Evolutionary conservation across 2,329 filamentous ascomycete genomes (phyloP).

Genomic region (Bipolaris cookei): DNA sequence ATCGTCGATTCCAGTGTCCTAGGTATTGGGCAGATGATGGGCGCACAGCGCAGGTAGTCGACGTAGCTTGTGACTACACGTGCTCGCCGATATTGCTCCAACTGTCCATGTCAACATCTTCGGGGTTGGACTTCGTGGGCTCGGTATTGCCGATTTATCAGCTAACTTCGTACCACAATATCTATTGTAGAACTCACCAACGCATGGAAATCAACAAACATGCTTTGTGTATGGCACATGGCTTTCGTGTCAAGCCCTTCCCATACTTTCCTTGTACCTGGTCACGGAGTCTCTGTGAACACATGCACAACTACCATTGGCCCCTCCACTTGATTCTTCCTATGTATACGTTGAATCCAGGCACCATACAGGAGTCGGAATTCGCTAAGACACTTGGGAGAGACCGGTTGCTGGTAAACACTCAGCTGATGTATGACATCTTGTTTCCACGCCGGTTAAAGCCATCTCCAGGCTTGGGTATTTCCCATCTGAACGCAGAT

Average conservation of each 20-base stretch:
- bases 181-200: not conserved
- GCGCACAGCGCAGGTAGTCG: not conserved
- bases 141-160: not conserved
- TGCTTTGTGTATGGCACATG: not conserved
- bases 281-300: not conserved
- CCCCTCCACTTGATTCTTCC: conserved; percentile 12
- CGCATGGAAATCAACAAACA: not conserved
- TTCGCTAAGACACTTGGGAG: conserved; percentile 29
- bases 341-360: conserved; percentile 11
- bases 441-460: conserved; percentile 24
- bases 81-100: not conserved
- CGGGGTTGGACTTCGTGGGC: not conserved
- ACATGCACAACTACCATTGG: conserved; percentile 10
- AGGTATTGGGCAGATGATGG: not conserved
- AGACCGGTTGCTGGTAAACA: conserved; percentile 25
- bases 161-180: not conserved
- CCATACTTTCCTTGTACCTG: conserved; percentile 3
- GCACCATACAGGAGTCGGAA: conserved; percentile 15
- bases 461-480: conserved; percentile 28
- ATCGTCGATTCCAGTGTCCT: too few species aligned
- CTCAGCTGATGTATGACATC: conserved; percentile 31
- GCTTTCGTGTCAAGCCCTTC: conserved; percentile 1
- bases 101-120: not conserved
- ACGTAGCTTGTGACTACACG: not conserved
- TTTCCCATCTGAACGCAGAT: conserved; percentile 32